A percentile compares a stretch with the other conserved stretches of the same genome.
These are phyloP conservation scores for Colletotrichum gloeosporioides DNA, from an alignment of 2,329 filamentous ascomycete genomes.

Conservation along the genomic window DNA sequence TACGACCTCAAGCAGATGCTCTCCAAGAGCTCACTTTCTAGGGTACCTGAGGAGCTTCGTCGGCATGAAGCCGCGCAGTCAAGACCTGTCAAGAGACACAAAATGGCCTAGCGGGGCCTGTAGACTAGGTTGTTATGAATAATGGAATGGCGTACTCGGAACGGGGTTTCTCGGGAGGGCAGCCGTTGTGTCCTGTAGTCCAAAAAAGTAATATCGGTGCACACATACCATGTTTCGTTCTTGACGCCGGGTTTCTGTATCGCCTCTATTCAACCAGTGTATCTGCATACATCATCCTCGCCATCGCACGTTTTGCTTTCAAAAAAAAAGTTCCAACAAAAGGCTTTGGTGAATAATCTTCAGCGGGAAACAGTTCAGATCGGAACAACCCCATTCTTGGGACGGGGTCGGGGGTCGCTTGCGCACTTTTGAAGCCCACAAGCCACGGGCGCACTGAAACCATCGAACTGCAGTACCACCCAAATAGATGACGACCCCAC, in stretches of 20 bases:
- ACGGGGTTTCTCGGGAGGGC: background rate
- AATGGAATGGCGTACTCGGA: background rate
- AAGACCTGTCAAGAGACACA: conserved; percentile 55
- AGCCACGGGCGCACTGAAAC: background rate
- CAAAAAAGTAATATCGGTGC: background rate
- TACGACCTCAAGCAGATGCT: conserved; percentile 98
- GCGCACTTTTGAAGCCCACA: background rate
- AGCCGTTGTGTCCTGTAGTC: background rate
- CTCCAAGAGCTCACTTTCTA: conserved; percentile 84
- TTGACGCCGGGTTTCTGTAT: background rate
- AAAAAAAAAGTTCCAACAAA: background rate
- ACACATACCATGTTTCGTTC: background rate
- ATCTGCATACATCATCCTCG: background rate
- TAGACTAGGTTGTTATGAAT: conserved; percentile 12
- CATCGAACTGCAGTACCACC: background rate
- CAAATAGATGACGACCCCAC: background rate
- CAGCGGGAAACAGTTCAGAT: background rate
- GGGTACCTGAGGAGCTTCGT: conserved; percentile 88
- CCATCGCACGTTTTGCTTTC: background rate
- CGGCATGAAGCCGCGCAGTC: conserved; percentile 93
- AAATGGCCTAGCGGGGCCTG: conserved; percentile 27
- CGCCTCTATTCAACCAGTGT: background rate
- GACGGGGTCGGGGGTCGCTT: background rate
- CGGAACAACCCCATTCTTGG: background rate
- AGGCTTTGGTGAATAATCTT: background rate